These are phyloP conservation scores for Protomyces macrosporus DNA, from an alignment of 1,139 yeast genomes.

Conservation along the genomic window DNA sequence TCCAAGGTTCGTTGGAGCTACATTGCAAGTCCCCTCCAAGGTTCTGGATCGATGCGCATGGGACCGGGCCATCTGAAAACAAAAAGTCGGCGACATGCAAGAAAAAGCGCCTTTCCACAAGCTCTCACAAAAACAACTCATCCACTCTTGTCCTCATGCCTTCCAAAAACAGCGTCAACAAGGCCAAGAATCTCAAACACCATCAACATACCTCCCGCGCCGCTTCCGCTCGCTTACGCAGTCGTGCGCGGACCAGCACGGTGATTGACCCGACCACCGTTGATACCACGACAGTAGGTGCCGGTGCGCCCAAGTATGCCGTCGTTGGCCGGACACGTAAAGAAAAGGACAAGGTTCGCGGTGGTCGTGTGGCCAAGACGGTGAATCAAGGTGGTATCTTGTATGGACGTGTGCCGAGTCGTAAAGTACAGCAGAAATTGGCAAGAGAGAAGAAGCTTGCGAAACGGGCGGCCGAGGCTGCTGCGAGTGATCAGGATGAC, in stretches of 20 bases:
- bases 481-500: background rate
- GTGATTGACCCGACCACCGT: background rate
- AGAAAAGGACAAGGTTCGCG: background rate
- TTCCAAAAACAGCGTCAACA: background rate
- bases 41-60: too few species aligned
- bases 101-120: too few species aligned
- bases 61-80: too few species aligned
- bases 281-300: background rate
- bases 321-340: background rate
- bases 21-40: too few species aligned
- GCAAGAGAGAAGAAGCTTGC: background rate
- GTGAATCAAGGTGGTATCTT: background rate
- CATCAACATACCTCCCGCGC: background rate
- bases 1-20: too few species aligned
- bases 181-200: background rate
- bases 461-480: background rate
- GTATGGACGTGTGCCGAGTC: conserved; percentile 1
- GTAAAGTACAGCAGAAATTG: background rate
- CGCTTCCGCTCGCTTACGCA: background rate
- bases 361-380: background rate
- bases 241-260: background rate
- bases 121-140: too few species aligned
- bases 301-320: background rate
- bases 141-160: background rate
- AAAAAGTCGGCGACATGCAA: too few species aligned